These are phyloP conservation scores for Trichoderma citrinoviride DNA, from an alignment of 2,329 filamentous ascomycete species.

Conservation along the genomic window DNA sequence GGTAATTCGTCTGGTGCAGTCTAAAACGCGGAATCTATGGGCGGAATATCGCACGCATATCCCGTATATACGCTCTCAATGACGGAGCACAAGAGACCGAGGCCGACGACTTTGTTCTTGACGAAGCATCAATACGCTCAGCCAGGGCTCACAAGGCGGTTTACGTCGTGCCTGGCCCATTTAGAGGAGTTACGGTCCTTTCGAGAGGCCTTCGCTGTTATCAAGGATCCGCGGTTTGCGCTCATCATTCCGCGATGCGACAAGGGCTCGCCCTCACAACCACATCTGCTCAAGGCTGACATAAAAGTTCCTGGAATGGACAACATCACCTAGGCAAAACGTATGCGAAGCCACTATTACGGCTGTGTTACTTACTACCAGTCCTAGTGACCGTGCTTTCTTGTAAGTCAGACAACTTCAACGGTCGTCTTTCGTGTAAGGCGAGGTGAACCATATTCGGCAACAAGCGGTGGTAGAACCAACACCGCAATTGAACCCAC, in stretches of 20 bases:
- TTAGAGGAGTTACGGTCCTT: neutral
- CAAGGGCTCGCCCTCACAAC: no score
- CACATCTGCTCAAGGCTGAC: no score
- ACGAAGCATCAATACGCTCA: neutral
- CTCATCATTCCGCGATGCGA: no score
- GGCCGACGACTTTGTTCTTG: neutral
- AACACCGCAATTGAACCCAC: neutral
- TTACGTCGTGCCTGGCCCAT: neutral
- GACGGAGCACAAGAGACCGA: neutral
- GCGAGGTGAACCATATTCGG: neutral
- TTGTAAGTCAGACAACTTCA: neutral
- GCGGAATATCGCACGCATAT: neutral
- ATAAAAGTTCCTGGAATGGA: no score
- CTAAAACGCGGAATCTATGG: neutral
- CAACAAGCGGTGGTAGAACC: neutral
- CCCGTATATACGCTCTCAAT: neutral
- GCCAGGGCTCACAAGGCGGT: conserved; percentile 14
- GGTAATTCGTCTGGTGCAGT: conserved; percentile 14
- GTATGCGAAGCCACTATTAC: no score
- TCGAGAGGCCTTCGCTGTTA: neutral
- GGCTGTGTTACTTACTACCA: no score
- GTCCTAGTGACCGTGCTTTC: neutral
- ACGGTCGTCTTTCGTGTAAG: neutral
- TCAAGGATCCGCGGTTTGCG: neutral
- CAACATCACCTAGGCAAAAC: no score